Conservation (phyloP, 176 grass and related monocot species). For the Phyllostachys edulis region DNA sequence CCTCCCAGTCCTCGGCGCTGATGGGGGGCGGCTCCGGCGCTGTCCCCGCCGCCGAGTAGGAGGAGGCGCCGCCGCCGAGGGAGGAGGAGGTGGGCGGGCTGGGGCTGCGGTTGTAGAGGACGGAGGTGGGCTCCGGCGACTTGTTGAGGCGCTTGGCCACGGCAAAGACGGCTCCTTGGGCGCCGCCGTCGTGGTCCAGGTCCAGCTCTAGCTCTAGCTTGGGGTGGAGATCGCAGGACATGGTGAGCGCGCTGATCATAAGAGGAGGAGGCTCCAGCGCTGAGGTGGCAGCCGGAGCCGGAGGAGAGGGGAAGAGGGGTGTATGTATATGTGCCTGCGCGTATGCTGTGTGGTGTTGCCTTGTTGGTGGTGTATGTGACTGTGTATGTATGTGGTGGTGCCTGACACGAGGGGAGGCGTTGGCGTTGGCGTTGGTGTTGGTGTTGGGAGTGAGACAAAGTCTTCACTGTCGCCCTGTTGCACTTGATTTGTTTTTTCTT, state of each 20-base stretch:
- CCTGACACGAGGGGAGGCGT: neutral
- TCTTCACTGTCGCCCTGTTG: no score
- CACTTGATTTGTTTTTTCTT: no score
- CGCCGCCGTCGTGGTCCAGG: neutral
- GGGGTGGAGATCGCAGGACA: neutral
- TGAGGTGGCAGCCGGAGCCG: neutral
- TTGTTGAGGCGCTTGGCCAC: neutral
- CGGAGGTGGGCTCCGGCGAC: slow-evolving; percentile 51
- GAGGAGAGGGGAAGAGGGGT: neutral
- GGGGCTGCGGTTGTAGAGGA: slow-evolving; percentile 54
- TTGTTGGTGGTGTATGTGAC: neutral
- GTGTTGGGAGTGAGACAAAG: no score
- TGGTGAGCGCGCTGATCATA: slow-evolving; percentile 16
- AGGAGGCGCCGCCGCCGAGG: neutral
- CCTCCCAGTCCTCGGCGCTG: slow-evolving; percentile 39
- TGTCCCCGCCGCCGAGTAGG: neutral
- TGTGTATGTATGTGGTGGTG: no score
- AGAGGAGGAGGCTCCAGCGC: neutral
- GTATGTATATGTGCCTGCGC: neutral
- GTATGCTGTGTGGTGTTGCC: neutral
- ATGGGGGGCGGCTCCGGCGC: slow-evolving; percentile 27
- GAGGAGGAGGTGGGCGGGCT: slow-evolving; percentile 39
- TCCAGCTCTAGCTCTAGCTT: neutral
- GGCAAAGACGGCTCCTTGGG: neutral
- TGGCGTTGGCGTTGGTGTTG: no score